Conservation (phyloP, 192 early-diverging fungal genomes). For the Coemansia sp. region DNA sequence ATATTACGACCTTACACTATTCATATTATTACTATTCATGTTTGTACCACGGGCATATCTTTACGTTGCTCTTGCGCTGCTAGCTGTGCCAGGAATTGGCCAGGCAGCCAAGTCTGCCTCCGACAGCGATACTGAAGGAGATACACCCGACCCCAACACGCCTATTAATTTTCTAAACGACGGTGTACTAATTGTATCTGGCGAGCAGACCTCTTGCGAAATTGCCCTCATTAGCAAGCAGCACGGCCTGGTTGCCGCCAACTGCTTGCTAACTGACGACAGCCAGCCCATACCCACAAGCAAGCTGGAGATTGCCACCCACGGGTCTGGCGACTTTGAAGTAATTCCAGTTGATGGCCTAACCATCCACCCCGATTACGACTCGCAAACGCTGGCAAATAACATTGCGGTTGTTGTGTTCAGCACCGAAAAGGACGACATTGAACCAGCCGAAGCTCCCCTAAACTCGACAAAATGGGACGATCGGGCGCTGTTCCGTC, state of each 20-base stretch:
- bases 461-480: conserved; percentile 10
- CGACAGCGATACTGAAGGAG: not conserved
- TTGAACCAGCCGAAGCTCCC: not conserved
- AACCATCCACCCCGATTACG: conserved; percentile 21
- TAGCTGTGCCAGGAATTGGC: not conserved
- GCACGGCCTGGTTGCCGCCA: conserved; percentile 30
- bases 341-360: conserved; percentile 5
- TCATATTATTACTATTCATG: conserved; percentile 2
- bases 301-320: conserved; percentile 17
- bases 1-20: no score
- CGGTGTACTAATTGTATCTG: conserved; percentile 24
- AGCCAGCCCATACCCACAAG: not conserved
- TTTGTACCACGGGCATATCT: conserved; percentile 9
- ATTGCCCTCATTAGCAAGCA: conserved; percentile 11
- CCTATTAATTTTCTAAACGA: conserved; percentile 11
- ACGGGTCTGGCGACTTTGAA: conserved; percentile 7
- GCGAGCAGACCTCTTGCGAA: conserved; percentile 26
- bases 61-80: not conserved
- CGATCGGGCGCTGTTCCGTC: conserved; percentile 15
- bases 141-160: not conserved
- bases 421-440: conserved; percentile 1
- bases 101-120: not conserved
- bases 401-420: conserved; percentile 35
- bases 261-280: conserved; percentile 15
- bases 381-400: conserved; percentile 26